Conservation (phyloP, 2,329 filamentous ascomycete species). For the Monosporascus sp. region DNA sequence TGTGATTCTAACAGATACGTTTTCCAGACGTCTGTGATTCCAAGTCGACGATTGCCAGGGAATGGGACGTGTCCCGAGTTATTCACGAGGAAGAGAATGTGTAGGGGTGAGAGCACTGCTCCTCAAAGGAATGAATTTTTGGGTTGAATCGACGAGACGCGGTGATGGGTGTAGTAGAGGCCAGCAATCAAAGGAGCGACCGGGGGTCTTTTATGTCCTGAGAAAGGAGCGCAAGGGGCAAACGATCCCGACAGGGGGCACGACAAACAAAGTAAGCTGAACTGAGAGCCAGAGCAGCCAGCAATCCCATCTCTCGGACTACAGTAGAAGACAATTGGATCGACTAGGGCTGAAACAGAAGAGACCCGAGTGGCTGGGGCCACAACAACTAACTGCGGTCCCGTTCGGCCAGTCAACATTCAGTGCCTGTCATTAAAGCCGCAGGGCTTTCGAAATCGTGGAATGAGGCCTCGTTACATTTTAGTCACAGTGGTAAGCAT, state of each 20-base stretch:
- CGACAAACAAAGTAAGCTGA: not conserved
- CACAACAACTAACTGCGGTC: not conserved
- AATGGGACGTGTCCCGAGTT: conserved; percentile 25
- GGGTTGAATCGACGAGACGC: conserved; percentile 8
- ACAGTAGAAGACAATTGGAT: conserved; percentile 7
- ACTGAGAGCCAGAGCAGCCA: not conserved
- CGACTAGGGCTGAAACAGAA: conserved; percentile 11
- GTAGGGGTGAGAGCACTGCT: conserved; percentile 31
- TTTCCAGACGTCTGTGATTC: conserved; percentile 5
- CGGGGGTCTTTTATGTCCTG: conserved; percentile 14
- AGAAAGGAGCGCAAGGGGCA: conserved; percentile 5
- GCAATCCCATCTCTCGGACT: not conserved
- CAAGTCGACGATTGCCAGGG: conserved; percentile 10
- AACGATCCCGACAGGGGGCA: not conserved
- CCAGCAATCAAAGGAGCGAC: conserved; percentile 9
- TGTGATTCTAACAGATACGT: conserved; percentile 1
- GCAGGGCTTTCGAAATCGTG: too few relatives aligned
- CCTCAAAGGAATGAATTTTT: conserved; percentile 25
- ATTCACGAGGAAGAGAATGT: conserved; percentile 24
- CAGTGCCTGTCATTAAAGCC: not conserved
- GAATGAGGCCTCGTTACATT: not conserved
- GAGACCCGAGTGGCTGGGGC: conserved; percentile 4
- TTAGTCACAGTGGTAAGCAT: not conserved
- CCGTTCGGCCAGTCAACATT: conserved; percentile 1
- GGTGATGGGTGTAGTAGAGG: too few relatives aligned